These are phyloP conservation scores for Mortierella sp. DNA, from an alignment of 371 early-diverging fungal species.

Conservation along the genomic window DNA sequence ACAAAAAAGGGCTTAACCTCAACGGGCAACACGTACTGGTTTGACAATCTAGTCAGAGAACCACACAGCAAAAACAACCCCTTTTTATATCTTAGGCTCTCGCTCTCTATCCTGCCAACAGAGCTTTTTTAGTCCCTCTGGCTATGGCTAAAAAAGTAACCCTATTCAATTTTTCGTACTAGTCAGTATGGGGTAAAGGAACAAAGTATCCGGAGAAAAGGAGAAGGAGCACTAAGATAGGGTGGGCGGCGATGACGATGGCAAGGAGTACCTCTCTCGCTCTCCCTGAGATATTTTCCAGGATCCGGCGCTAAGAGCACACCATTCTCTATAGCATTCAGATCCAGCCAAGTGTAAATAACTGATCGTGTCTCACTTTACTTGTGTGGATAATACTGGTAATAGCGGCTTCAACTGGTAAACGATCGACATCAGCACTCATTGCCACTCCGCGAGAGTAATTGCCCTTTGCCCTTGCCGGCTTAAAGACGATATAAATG, in stretches of 20 bases:
- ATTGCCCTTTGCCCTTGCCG: background rate
- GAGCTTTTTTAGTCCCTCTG: background rate
- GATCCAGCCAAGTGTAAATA: background rate
- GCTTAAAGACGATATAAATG: background rate
- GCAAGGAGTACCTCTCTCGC: background rate
- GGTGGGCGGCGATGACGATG: background rate
- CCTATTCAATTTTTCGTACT: background rate
- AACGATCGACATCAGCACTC: background rate
- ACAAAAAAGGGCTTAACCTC: background rate
- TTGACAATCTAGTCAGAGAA: background rate
- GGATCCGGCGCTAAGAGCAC: slow-evolving; percentile 14
- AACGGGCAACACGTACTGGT: background rate
- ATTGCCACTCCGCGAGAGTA: background rate
- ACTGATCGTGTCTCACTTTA: background rate
- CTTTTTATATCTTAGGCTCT: background rate
- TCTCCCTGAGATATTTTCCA: background rate
- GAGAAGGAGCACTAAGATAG: background rate
- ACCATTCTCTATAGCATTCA: background rate
- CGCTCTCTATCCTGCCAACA: background rate
- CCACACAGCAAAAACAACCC: background rate
- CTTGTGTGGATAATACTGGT: too few relatives aligned
- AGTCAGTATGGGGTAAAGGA: background rate
- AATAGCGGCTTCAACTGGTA: background rate
- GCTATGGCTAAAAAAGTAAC: background rate
- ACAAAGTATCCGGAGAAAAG: background rate